These are phyloP conservation scores for Tylopilus sp. DNA, from an alignment of 768 basidiomycete genomes.

Conservation along the genomic window DNA sequence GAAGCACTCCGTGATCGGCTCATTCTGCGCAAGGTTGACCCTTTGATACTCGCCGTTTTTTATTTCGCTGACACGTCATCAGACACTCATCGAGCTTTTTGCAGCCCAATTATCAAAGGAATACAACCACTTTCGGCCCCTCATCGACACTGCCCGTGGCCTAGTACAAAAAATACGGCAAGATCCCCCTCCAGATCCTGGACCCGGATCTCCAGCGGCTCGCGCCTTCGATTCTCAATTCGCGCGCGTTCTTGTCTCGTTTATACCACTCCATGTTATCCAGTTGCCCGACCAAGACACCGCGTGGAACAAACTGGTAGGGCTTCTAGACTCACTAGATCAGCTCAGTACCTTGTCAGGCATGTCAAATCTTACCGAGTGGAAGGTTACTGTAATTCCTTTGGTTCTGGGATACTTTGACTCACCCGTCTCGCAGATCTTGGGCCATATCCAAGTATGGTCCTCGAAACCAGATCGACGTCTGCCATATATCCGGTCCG, in stretches of 20 bases:
- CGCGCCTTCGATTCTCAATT: slow-evolving; percentile 65
- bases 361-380: slow-evolving; percentile 46
- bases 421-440: slow-evolving; percentile 33
- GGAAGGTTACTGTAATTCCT: slow-evolving; percentile 49
- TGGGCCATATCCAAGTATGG: slow-evolving; percentile 52
- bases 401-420: background rate
- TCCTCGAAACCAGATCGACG: slow-evolving; percentile 36
- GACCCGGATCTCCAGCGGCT: slow-evolving; percentile 43
- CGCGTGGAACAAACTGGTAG: slow-evolving; percentile 50
- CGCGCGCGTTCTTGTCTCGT: slow-evolving; percentile 61
- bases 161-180: slow-evolving; percentile 11
- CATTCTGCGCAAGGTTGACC: slow-evolving; percentile 52
- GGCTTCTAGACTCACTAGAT: slow-evolving; percentile 53
- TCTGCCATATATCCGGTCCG: slow-evolving; percentile 60
- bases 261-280: slow-evolving; percentile 65
- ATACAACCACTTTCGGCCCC: slow-evolving; percentile 17
- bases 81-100: slow-evolving; percentile 28
- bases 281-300: slow-evolving; percentile 44
- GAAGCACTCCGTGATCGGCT: slow-evolving; percentile 51
- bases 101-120: slow-evolving; percentile 26
- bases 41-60: background rate
- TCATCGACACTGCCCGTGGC: slow-evolving; percentile 19
- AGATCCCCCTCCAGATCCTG: slow-evolving; percentile 36
- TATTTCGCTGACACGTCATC: slow-evolving; percentile 4
- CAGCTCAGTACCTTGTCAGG: slow-evolving; percentile 47